A percentile compares a stretch with the other conserved stretches of the same genome.
phyloP scores from a whole-genome alignment of 2,329 filamentous ascomycete species.

The Talaromyces atroroseus region DNA sequence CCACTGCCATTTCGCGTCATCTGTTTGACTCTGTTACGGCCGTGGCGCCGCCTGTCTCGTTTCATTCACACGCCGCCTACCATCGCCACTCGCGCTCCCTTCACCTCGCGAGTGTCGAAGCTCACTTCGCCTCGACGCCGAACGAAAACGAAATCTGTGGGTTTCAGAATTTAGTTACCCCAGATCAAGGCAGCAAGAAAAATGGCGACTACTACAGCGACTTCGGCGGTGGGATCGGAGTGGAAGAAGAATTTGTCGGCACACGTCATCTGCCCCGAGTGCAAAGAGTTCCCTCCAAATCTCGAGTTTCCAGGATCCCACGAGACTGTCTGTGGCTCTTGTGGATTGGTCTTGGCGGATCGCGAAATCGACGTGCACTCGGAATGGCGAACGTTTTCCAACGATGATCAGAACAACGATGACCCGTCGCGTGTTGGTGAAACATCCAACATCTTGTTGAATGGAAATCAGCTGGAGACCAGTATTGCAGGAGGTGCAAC shows the following conservation, averaged over 20 bases:
- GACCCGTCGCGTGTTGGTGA: slow-evolving; percentile 98
- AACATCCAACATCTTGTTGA: slow-evolving; percentile 79
- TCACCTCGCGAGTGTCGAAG: neutral
- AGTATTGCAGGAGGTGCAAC: slow-evolving; percentile 78
- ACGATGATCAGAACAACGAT: slow-evolving; percentile 93
- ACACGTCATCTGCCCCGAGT: slow-evolving; percentile 81
- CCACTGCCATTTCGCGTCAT: slow-evolving; percentile 13
- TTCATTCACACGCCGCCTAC: neutral
- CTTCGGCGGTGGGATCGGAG: slow-evolving; percentile 32
- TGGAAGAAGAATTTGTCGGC: slow-evolving; percentile 85
- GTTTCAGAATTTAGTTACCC: neutral
- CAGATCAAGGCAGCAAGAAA: neutral
- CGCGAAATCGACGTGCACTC: slow-evolving; percentile 92
- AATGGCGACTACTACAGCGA: slow-evolving; percentile 30
- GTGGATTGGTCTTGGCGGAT: slow-evolving; percentile 83
- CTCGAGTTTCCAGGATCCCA: slow-evolving; percentile 88
- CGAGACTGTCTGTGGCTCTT: slow-evolving; percentile 88
- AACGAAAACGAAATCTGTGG: neutral
- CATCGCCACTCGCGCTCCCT: slow-evolving; percentile 7
- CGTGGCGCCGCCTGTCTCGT: slow-evolving; percentile 14
- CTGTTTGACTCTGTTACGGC: slow-evolving; percentile 5
- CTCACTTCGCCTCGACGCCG: neutral
- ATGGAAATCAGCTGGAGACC: slow-evolving; percentile 84
- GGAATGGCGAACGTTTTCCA: slow-evolving; percentile 98
- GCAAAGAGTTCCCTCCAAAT: slow-evolving; percentile 85